Percentiles rank a stretch among this genome's conserved stretches.
phyloP scores from a whole-genome alignment of 768 basidiomycete genomes.

The Auricularia sp. region DNA sequence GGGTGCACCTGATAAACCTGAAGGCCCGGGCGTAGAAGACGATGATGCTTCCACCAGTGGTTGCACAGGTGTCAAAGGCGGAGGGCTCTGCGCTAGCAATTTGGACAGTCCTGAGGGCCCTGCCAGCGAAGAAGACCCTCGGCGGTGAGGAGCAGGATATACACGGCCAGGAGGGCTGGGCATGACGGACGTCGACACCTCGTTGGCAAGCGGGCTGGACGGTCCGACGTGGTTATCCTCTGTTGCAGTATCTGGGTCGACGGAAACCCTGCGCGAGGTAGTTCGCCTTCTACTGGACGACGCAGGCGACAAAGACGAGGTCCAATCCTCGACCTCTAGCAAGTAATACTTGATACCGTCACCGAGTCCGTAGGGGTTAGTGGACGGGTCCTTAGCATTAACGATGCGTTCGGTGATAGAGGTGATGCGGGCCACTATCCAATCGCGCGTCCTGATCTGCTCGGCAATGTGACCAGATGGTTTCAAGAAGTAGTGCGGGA shows the following conservation, averaged over 20 bases:
- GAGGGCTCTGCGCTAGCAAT: constrained; percentile 9
- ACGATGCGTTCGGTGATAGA: constrained; percentile 80
- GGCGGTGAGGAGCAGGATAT: constrained; percentile 11
- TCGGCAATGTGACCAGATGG: constrained; percentile 79
- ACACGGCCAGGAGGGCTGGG: constrained; percentile 10
- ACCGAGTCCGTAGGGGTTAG: constrained; percentile 82
- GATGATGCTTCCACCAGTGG: constrained; percentile 20
- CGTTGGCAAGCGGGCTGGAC: constrained; percentile 10
- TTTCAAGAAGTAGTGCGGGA: constrained; percentile 95
- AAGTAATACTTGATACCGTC: constrained; percentile 89
- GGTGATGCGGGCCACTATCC: constrained; percentile 90
- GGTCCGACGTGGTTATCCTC: background rate
- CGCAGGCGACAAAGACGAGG: constrained; percentile 46
- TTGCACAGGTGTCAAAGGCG: constrained; percentile 18
- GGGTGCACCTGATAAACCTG: constrained; percentile 29
- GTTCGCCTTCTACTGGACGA: constrained; percentile 42
- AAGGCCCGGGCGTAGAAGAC: constrained; percentile 11
- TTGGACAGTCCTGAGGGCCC: constrained; percentile 15
- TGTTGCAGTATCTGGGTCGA: background rate
- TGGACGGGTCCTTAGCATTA: constrained; percentile 61
- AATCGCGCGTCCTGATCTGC: constrained; percentile 83
- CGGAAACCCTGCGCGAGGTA: constrained; percentile 36
- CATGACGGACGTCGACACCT: constrained; percentile 21
- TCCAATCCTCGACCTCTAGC: constrained; percentile 92
- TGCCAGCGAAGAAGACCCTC: constrained; percentile 22